Percentiles rank a stretch among this genome's conserved stretches.
Evolutionary conservation across 306 rosid genomes (phyloP).

Genomic region (Pterocarpus macrocarpus): DNA sequence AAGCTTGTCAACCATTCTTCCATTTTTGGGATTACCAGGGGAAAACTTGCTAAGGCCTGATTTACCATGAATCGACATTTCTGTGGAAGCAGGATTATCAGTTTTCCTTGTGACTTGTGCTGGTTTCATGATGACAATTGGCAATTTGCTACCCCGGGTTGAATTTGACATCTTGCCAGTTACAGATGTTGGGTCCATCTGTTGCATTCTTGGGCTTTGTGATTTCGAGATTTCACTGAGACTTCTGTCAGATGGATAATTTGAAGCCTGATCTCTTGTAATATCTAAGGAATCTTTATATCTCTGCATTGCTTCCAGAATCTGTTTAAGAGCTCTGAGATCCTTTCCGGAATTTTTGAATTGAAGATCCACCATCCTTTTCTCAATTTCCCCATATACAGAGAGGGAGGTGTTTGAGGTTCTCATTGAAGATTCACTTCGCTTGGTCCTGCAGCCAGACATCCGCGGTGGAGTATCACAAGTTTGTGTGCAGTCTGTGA

Average conservation of each 20-base stretch:
- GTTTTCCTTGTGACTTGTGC: conserved; percentile 57
- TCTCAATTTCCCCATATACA: conserved; percentile 91
- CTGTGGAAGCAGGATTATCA: conserved; percentile 48
- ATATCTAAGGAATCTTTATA: conserved; percentile 58
- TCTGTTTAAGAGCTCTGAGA: conserved; percentile 95
- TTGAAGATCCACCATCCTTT: conserved; percentile 82
- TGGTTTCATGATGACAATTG: conserved; percentile 72
- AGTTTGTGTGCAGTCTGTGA: conserved; percentile 61
- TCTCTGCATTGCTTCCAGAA: conserved; percentile 90
- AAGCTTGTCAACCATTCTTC: conserved; percentile 56
- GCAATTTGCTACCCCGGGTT: conserved; percentile 55
- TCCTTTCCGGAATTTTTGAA: conserved; percentile 93
- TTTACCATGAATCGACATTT: conserved; percentile 45
- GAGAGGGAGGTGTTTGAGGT: conserved; percentile 57
- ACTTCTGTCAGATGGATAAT: conserved; percentile 54
- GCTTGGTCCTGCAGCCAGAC: conserved; percentile 40
- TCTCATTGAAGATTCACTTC: conserved; percentile 58
- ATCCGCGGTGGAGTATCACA: conserved; percentile 45
- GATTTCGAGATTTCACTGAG: conserved; percentile 54
- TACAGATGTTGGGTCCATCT: conserved; percentile 45
- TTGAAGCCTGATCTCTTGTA: conserved; percentile 66
- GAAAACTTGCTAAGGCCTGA: conserved; percentile 41
- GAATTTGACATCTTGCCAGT: conserved; percentile 50
- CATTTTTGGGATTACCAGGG: conserved; percentile 40
- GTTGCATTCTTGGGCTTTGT: conserved; percentile 64